phyloP scores from a whole-genome alignment of 192 early-diverging fungal genomes.

The Spinellus fusiger region DNA sequence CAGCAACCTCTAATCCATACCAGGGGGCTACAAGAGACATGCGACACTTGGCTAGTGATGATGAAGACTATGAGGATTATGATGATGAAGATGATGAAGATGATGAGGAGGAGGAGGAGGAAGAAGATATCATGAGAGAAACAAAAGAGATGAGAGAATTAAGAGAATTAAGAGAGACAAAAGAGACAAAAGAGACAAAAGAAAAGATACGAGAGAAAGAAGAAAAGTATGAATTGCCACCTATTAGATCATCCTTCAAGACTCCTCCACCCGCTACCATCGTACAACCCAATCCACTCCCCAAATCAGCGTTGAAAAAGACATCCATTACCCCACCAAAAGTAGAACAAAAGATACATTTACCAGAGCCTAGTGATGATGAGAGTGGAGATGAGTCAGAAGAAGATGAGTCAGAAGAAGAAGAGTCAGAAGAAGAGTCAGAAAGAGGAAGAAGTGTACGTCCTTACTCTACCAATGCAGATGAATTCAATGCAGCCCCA shows the following conservation, averaged over 20 bases:
- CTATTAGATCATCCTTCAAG: too few species aligned
- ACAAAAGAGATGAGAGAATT: too few species aligned
- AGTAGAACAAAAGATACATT: neutral
- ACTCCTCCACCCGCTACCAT: too few species aligned
- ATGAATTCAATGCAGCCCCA: constrained; percentile 11
- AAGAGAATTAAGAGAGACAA: constrained; percentile 10
- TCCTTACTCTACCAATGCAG: neutral
- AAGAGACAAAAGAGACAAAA: neutral
- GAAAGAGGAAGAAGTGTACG: neutral
- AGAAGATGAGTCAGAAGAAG: constrained; percentile 1
- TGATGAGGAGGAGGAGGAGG: constrained; percentile 4
- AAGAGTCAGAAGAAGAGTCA: constrained; percentile 11
- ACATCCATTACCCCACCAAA: neutral
- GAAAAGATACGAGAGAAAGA: neutral
- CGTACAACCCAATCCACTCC: neutral
- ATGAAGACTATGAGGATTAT: constrained; percentile 17
- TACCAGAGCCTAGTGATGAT: constrained; percentile 16
- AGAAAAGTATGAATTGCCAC: neutral
- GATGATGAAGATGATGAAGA: constrained; percentile 10
- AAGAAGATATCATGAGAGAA: too few species aligned
- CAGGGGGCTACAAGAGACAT: neutral
- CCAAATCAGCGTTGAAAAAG: neutral
- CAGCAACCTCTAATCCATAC: neutral
- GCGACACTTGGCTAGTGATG: constrained; percentile 16
- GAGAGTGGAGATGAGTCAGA: constrained; percentile 20